Base-by-base conservation (phyloP, 2,329 filamentous ascomycete species). In the Fusarium pininemorale region DNA sequence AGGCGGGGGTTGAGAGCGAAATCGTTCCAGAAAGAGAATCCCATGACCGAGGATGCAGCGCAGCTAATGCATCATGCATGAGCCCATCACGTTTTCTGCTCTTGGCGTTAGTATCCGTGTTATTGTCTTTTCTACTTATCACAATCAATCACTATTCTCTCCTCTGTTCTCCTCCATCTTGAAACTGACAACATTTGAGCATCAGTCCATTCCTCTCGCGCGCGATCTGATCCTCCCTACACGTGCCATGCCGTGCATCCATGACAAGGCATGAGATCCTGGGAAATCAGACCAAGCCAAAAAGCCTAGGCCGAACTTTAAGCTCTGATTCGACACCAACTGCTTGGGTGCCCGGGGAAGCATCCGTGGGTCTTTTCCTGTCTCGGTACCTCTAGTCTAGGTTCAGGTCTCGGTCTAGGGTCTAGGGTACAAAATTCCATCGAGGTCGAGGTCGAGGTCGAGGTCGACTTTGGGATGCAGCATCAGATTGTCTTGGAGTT, bases 291-390 rank as follows among this genome's bases (percentile, higher is more conserved):
- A 42, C 51, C 35, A 55, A 32, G 59, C 47, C 56, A 44, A 20
- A 47, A 50, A 35, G 26, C 20, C 55, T 28, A 44, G 35, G 39
- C 20, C 39, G 48, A 56, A 44, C 48, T 58, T 54, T 45, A 63
- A 73, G 58, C 60, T 64, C 56, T 75, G 63, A 71, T 68, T 61
- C 56, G 69, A 57, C 70, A 73, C 70, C 72, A 68, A 56, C 58
- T 57, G 54, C 59, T 67, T 58, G 72, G 72, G 72, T 63, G 44
- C 72, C 51, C 70, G 67, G 71, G 72, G 72, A 74, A 73, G 59
- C 64, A 51, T 75, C 63, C 72, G 72, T 54, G 22, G 30, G 68
- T 45, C 69, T 62, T 75, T 68, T 60, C 55, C 53, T 45, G 38
- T 57, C 59, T 70, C 37, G 47, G 56, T 28, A 30, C 30, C 30